Evolutionary conservation across 148 eudicot species (phyloP), one percentile per base, ranked within the genome.

Genomic region (Silene uniflora): DNA sequence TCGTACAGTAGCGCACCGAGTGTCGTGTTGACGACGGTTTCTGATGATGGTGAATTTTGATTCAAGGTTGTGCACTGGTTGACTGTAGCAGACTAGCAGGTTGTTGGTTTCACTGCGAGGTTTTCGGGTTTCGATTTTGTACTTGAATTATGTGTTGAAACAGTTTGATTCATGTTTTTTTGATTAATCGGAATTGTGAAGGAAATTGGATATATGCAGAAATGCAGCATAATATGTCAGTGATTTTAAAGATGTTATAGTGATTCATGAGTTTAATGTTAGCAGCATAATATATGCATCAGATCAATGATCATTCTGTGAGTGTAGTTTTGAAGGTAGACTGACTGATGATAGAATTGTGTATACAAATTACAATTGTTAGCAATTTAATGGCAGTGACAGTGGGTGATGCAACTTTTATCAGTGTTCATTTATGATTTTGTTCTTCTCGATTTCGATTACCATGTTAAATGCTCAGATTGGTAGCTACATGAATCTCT

Each of bases 21-120:
- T 67, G 49, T 67, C n/a, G 70, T 16, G 18, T 67, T 39, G 23
- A 18, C 0, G 70, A 22, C 70, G 22, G 52, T 10, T 52, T 49
- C 73, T 25, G 60, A 77, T 70, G 69, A 77, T 70, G 74, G 61
- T 70, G 79, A 77, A 61, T 77, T 77, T 23, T 77, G 61, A 77
- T 60, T 10, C 19, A 25, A 16, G 46, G 8, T 66, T 66, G 6
- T 2, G 4, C 32, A 29, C 39, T 35, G 39, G 39, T 35, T 35
- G 39, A 35, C 4, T 35, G 39, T 35, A 35, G 39, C 39, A 35
- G 39, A 5, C 46, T 10, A 13, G 39, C 39, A 35, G 39, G 39
- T 60, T 10, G 13, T 49, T 24, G 46, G 18, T 66, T 66, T 66
- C 13, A 29, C 3, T 32, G 69, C 4, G 7, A 3, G 35, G 0